Conservation (phyloP, 306 rosid species). For the Abrus pulchellus region DNA sequence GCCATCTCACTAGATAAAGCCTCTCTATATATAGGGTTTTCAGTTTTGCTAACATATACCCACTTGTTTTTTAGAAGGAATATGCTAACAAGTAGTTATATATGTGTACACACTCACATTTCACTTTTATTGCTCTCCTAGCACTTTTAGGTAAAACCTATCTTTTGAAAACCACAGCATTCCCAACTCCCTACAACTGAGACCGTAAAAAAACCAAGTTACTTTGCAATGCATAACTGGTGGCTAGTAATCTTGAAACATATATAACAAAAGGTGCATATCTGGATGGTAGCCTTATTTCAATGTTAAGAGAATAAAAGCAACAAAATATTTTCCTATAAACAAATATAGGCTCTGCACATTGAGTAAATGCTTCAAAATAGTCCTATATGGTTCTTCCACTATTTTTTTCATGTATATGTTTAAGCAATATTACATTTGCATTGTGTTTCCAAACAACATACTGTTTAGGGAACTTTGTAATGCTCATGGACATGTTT, state of each 20-base stretch:
- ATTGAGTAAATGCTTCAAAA: background rate
- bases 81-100: background rate
- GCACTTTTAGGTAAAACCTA: no score
- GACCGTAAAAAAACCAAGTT: no score
- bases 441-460: background rate
- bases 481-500: constrained; percentile 14
- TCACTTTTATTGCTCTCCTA: no score
- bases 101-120: no score
- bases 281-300: background rate
- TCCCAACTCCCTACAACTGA: no score
- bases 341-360: background rate
- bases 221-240: no score
- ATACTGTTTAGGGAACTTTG: background rate
- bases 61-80: no score
- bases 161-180: no score
- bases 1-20: no score
- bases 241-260: background rate
- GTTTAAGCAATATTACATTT: constrained; percentile 7
- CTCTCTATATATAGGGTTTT: no score
- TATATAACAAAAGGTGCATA: background rate
- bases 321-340: background rate
- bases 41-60: no score
- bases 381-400: background rate
- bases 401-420: background rate
- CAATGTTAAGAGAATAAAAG: background rate